These are phyloP conservation scores for Penicillium verrucosum DNA, from an alignment of 2,329 filamentous ascomycete genomes.

Conservation along the genomic window DNA sequence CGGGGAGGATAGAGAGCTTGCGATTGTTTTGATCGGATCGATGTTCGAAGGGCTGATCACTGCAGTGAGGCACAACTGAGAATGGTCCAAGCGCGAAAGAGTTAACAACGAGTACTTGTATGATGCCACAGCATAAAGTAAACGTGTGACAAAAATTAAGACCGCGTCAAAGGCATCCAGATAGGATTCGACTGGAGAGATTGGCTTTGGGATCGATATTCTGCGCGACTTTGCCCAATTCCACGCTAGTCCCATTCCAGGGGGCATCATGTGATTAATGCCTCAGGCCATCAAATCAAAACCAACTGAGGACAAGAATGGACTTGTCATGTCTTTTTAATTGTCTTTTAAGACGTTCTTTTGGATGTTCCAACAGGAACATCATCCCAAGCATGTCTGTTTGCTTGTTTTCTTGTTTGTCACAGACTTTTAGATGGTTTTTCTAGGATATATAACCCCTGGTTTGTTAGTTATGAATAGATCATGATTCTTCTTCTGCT, in stretches of 20 bases:
- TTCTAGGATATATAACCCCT: too few relatives aligned
- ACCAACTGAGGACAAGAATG: too few relatives aligned
- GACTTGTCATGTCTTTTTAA: too few relatives aligned
- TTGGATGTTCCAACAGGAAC: too few relatives aligned
- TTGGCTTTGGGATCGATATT: slow-evolving; percentile 16
- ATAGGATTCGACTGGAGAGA: slow-evolving; percentile 8
- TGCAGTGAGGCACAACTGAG: background rate
- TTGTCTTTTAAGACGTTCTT: too few relatives aligned
- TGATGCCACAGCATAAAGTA: background rate
- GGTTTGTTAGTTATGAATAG: too few relatives aligned
- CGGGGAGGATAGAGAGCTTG: slow-evolving; percentile 16
- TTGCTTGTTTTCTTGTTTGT: too few relatives aligned
- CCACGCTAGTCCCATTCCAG: slow-evolving; percentile 29
- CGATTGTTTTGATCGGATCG: slow-evolving; percentile 23
- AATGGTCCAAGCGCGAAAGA: background rate
- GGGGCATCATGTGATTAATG: slow-evolving; percentile 25
- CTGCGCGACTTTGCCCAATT: slow-evolving; percentile 30
- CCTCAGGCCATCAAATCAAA: slow-evolving; percentile 5
- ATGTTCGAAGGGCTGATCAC: slow-evolving; percentile 18
- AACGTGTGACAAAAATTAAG: background rate
- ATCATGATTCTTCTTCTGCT: too few relatives aligned
- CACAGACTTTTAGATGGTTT: too few relatives aligned
- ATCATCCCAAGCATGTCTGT: too few relatives aligned
- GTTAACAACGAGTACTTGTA: background rate
- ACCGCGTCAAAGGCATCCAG: background rate